A percentile compares a stretch with the other conserved stretches of the same genome.
Conservation (phyloP, 1,139 yeast genomes). For the Pichia sp. region DNA sequence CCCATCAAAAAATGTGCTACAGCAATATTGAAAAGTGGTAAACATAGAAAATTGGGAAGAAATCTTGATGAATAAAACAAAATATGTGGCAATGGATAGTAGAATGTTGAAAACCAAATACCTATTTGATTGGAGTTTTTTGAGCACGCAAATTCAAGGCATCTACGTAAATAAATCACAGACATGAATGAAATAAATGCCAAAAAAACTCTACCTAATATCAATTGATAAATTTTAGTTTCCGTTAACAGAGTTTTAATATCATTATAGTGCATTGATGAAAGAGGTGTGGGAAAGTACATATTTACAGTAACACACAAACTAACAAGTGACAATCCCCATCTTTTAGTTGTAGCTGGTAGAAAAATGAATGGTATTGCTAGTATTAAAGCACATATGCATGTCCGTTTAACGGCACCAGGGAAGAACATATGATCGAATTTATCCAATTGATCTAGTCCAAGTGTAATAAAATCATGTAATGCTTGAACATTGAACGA, state of each 20-base stretch:
- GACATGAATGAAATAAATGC: slow-evolving; percentile 4
- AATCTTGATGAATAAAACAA: slow-evolving; percentile 73
- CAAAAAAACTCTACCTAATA: slow-evolving; percentile 41
- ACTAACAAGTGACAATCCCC: slow-evolving; percentile 57
- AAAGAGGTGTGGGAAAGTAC: slow-evolving; percentile 10
- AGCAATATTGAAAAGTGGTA: slow-evolving; percentile 63
- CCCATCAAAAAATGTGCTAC: slow-evolving; percentile 46
- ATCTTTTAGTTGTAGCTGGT: slow-evolving; percentile 5
- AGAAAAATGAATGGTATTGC: slow-evolving; percentile 28
- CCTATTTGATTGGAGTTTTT: slow-evolving; percentile 31
- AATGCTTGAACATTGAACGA: slow-evolving; percentile 88
- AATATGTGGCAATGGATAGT: slow-evolving; percentile 68
- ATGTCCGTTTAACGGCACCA: slow-evolving; percentile 85
- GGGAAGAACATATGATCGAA: slow-evolving; percentile 79
- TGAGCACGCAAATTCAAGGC: slow-evolving; percentile 13
- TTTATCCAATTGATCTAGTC: slow-evolving; percentile 37
- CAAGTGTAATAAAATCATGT: slow-evolving; percentile 69
- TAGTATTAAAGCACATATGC: slow-evolving; percentile 62
- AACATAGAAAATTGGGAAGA: slow-evolving; percentile 77
- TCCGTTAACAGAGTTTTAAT: slow-evolving; percentile 1
- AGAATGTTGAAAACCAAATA: slow-evolving; percentile 53
- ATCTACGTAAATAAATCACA: slow-evolving; percentile 6
- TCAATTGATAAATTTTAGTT: slow-evolving; percentile 14
- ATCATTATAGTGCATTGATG: not conserved
- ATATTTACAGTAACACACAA: slow-evolving; percentile 25